phyloP scores from a whole-genome alignment of 495 filamentous ascomycete genomes.

The Pseudoneurospora amorphoporcata region DNA sequence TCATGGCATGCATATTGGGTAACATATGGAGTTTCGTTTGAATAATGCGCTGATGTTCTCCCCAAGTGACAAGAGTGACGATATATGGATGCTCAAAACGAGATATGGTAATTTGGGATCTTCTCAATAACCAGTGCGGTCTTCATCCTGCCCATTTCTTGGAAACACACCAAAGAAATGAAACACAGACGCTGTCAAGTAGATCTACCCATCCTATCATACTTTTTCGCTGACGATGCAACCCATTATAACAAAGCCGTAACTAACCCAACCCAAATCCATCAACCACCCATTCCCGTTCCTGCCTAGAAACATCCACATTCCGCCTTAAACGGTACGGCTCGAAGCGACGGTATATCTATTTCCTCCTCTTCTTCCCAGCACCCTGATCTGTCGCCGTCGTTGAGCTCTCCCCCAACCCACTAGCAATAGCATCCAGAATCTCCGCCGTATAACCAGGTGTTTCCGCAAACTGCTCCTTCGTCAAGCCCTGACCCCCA shows the following conservation, averaged over 20 bases:
- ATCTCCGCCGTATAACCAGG: slow-evolving; percentile 27
- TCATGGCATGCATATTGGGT: background rate
- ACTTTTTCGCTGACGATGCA: background rate
- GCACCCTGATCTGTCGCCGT: slow-evolving; percentile 12
- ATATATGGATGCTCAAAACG: background rate
- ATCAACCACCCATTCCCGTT: background rate
- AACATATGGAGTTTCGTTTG: background rate
- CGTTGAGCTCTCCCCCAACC: slow-evolving; percentile 4
- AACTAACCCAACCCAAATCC: background rate
- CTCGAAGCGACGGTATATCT: slow-evolving; percentile 13
- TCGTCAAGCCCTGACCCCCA: background rate
- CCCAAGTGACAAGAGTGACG: background rate
- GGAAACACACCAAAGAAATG: background rate
- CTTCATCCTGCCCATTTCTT: too few species aligned
- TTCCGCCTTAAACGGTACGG: background rate
- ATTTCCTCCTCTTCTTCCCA: slow-evolving; percentile 32
- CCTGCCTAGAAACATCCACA: background rate
- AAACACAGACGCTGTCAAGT: background rate
- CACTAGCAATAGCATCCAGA: slow-evolving; percentile 29
- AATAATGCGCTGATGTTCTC: background rate
- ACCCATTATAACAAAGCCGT: background rate
- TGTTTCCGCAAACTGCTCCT: slow-evolving; percentile 4
- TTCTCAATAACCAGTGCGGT: too few species aligned
- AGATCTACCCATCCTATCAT: background rate
- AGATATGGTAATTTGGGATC: background rate